phyloP scores from a whole-genome alignment of 2,329 filamentous ascomycete genomes.

The Colletotrichum simmondsii region DNA sequence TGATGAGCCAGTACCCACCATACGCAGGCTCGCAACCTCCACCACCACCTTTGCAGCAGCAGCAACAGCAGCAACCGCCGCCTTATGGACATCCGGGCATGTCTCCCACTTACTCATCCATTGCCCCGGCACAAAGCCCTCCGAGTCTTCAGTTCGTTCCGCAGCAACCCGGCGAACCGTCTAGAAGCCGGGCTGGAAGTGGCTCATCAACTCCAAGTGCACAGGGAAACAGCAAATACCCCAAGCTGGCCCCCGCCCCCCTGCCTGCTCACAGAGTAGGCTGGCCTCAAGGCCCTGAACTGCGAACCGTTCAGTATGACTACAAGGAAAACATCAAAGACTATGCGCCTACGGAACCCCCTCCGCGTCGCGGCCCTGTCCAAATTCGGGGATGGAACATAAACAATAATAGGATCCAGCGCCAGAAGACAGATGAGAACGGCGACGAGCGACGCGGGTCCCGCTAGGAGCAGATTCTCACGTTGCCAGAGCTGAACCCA shows the following conservation, averaged over 20 bases:
- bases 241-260: slow-evolving; percentile 69
- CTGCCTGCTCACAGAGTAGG: slow-evolving; percentile 61
- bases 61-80: neutral
- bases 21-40: slow-evolving; percentile 16
- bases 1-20: slow-evolving; percentile 24
- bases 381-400: slow-evolving; percentile 64
- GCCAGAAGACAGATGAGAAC: slow-evolving; percentile 28
- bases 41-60: slow-evolving; percentile 3
- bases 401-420: slow-evolving; percentile 33
- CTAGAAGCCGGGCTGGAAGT: slow-evolving; percentile 34
- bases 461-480: slow-evolving; percentile 22
- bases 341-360: slow-evolving; percentile 63
- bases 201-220: slow-evolving; percentile 34
- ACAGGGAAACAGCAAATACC: slow-evolving; percentile 47
- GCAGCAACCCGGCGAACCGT: slow-evolving; percentile 24
- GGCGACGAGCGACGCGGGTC: slow-evolving; percentile 36
- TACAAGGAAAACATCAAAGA: slow-evolving; percentile 68
- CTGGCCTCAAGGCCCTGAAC: slow-evolving; percentile 59
- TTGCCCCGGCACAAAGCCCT: slow-evolving; percentile 33
- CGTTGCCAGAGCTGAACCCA: neutral
- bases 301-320: slow-evolving; percentile 69
- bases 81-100: slow-evolving; percentile 26
- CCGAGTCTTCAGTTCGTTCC: slow-evolving; percentile 32
- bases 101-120: slow-evolving; percentile 30
- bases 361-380: slow-evolving; percentile 66